Conservation (phyloP, 1,284 basidiomycete species). For the Stereum hirsutum region DNA sequence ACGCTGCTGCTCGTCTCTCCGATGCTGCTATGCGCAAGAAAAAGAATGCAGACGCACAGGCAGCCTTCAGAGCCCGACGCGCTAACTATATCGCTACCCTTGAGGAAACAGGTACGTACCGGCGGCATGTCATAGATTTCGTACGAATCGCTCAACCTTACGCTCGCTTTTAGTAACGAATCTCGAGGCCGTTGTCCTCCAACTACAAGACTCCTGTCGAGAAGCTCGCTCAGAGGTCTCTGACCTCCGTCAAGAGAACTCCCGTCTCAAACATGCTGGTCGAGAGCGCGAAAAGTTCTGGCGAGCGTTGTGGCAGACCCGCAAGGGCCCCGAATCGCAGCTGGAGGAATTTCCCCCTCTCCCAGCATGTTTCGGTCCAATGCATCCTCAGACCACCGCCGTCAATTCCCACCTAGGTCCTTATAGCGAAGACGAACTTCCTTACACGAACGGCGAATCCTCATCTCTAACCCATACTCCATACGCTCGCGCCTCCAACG, state of each 20-base stretch:
- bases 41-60: slow-evolving; percentile 78
- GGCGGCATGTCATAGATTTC: no score
- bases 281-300: slow-evolving; percentile 66
- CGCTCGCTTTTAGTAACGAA: slow-evolving; percentile 48
- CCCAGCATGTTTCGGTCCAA: slow-evolving; percentile 28
- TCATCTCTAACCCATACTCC: slow-evolving; percentile 28
- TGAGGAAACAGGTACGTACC: slow-evolving; percentile 74
- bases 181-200: slow-evolving; percentile 70
- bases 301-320: slow-evolving; percentile 56
- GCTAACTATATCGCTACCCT: slow-evolving; percentile 83
- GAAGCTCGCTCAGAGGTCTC: slow-evolving; percentile 49
- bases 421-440: slow-evolving; percentile 19
- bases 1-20: slow-evolving; percentile 27
- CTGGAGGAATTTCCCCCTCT: slow-evolving; percentile 44
- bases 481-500: slow-evolving; percentile 24
- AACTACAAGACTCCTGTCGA: slow-evolving; percentile 72
- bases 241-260: slow-evolving; percentile 56
- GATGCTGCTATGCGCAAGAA: slow-evolving; percentile 72
- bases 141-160: slow-evolving; percentile 12
- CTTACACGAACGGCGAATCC: slow-evolving; percentile 36
- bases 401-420: slow-evolving; percentile 15
- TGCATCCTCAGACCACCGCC: slow-evolving; percentile 21
- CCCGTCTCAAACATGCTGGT: slow-evolving; percentile 49
- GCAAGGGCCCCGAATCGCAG: slow-evolving; percentile 43
- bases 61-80: slow-evolving; percentile 60